A percentile compares a stretch with the other conserved stretches of the same genome.
Evolutionary conservation across 495 filamentous ascomycete species (phyloP).

Genomic region (Xylaria palmicola): DNA sequence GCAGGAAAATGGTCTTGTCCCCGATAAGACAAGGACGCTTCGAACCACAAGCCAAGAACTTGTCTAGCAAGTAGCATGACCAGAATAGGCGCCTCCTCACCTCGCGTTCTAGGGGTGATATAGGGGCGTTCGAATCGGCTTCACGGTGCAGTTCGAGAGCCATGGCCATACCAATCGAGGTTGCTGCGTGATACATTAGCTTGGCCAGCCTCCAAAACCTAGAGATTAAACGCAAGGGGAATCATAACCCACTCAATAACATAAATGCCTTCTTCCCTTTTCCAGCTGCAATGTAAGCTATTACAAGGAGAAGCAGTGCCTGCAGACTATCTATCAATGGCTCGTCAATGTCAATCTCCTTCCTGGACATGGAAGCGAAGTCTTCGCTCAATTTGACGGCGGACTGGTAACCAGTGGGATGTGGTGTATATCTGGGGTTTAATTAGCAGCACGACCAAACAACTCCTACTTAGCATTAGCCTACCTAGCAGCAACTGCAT

Average conservation of each 20-base stretch:
- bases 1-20: conserved; percentile 70
- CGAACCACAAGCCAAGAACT: conserved; percentile 75
- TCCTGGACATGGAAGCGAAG: conserved; percentile 63
- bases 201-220: not conserved
- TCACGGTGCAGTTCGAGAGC: conserved; percentile 75
- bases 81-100: conserved; percentile 75
- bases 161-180: conserved; percentile 75
- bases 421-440: conserved; percentile 59
- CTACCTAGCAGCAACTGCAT: conserved; percentile 69
- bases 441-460: not conserved
- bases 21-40: conserved; percentile 73
- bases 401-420: conserved; percentile 59
- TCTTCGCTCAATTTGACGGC: conserved; percentile 62
- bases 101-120: conserved; percentile 65
- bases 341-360: conserved; percentile 72
- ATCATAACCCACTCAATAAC: conserved; percentile 64
- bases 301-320: conserved; percentile 70
- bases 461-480: conserved; percentile 20
- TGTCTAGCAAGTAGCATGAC: conserved; percentile 80
- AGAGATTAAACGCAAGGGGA: not conserved
- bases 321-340: conserved; percentile 75
- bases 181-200: conserved; percentile 49
- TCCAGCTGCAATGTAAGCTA: conserved; percentile 72
- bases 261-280: conserved; percentile 83
- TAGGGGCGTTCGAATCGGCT: conserved; percentile 54